These are phyloP conservation scores for Telopea speciosissima DNA, from an alignment of 177 flowering plant species.

Conservation along the genomic window DNA sequence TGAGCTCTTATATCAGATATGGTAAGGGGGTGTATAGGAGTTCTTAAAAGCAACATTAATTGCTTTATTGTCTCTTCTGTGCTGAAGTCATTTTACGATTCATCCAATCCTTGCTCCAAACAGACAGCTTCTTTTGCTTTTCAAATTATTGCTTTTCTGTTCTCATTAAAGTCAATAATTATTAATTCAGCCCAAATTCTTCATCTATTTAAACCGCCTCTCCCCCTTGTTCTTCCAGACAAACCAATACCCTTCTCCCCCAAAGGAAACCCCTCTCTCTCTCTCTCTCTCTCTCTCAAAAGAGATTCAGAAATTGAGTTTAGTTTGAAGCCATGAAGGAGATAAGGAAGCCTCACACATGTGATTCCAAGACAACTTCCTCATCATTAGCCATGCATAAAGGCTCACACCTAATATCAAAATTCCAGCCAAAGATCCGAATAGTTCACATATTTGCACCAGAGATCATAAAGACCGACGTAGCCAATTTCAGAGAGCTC, in stretches of 20 bases:
- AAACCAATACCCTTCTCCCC: neutral
- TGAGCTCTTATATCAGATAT: too few species aligned
- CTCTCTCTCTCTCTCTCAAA: slow-evolving; percentile 11
- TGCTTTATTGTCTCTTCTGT: neutral
- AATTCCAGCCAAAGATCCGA: slow-evolving; percentile 67
- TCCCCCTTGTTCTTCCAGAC: neutral
- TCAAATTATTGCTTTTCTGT: neutral
- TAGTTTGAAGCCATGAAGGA: slow-evolving; percentile 24
- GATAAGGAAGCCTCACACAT: slow-evolving; percentile 13
- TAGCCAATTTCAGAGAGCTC: slow-evolving; percentile 69
- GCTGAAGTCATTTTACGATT: neutral
- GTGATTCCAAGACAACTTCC: slow-evolving; percentile 11
- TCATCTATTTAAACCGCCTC: neutral
- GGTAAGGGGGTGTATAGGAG: too few species aligned
- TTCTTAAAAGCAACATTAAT: too few species aligned
- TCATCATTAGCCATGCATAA: slow-evolving; percentile 40
- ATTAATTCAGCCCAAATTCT: neutral
- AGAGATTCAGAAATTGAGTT: too few species aligned
- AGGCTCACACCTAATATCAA: slow-evolving; percentile 55
- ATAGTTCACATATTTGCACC: slow-evolving; percentile 92
- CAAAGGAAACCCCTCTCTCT: neutral
- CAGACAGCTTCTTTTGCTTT: neutral
- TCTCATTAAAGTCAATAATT: too few species aligned
- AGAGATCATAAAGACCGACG: slow-evolving; percentile 92
- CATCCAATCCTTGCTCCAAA: neutral